These are phyloP conservation scores for Phragmites australis DNA, from an alignment of 176 grass and related monocot genomes.

Conservation along the genomic window DNA sequence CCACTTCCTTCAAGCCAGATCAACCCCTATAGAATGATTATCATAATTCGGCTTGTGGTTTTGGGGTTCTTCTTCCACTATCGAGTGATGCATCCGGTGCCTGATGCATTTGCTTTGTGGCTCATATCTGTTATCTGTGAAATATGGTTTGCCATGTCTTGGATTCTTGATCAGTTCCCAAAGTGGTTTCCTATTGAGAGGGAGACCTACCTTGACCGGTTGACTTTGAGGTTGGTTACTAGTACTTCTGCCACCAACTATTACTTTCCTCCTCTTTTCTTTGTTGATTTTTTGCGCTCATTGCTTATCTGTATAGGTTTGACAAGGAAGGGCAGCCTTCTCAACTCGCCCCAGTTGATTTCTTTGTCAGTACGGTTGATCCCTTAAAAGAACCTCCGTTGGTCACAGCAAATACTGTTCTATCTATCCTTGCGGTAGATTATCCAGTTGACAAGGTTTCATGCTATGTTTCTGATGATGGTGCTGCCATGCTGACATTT, in stretches of 20 bases:
- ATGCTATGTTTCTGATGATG: conserved; percentile 98
- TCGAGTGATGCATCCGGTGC: conserved; percentile 73
- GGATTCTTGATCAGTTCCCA: conserved; percentile 97
- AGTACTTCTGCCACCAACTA: background rate
- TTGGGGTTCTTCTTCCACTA: conserved; percentile 95
- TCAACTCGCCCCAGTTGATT: conserved; percentile 70
- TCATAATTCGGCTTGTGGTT: conserved; percentile 90
- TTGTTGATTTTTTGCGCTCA: background rate
- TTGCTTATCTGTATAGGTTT: conserved; percentile 61
- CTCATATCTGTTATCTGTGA: conserved; percentile 95
- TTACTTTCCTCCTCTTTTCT: conserved; percentile 16
- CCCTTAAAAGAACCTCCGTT: conserved; percentile 85
- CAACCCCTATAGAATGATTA: conserved; percentile 93
- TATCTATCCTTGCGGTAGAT: conserved; percentile 85
- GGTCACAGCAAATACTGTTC: conserved; percentile 93
- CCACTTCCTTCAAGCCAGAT: conserved; percentile 80
- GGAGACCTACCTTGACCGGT: conserved; percentile 88
- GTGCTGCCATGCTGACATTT: conserved; percentile 92
- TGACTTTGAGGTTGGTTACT: conserved; percentile 73
- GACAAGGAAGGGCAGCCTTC: conserved; percentile 84
- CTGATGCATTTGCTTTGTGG: conserved; percentile 87
- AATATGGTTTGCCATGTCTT: conserved; percentile 97
- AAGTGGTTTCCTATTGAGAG: conserved; percentile 94
- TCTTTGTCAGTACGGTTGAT: conserved; percentile 95
- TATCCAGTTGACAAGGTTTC: conserved; percentile 92